Evolutionary conservation across 2,329 filamentous ascomycete genomes (phyloP).

Genomic region (Camillea tinctor): DNA sequence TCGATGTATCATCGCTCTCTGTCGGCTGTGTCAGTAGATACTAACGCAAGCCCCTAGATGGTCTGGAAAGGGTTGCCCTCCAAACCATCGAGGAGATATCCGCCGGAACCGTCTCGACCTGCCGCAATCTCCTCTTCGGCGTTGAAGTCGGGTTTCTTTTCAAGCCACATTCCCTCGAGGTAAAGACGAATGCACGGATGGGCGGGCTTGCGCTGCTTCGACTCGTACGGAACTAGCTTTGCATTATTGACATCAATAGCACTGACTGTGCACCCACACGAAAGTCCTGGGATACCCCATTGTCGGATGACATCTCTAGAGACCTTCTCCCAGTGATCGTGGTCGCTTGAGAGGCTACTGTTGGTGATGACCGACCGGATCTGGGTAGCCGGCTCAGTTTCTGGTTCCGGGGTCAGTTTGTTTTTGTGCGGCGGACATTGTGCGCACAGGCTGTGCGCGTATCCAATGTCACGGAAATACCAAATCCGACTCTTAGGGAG

Average conservation of each 20-base stretch:
- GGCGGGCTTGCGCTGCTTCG: constrained; percentile 44
- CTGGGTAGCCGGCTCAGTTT: constrained; percentile 8
- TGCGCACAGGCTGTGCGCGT: constrained; percentile 44
- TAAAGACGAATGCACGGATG: constrained; percentile 47
- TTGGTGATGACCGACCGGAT: constrained; percentile 9
- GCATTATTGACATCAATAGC: constrained; percentile 45
- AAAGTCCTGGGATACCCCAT: constrained; percentile 28
- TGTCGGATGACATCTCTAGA: constrained; percentile 39
- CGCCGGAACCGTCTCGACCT: constrained; percentile 44
- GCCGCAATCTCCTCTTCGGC: constrained; percentile 38
- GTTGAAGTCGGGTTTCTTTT: constrained; percentile 42
- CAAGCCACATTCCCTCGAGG: constrained; percentile 42
- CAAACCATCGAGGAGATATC: constrained; percentile 35
- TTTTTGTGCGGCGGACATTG: constrained; percentile 34
- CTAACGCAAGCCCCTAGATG: background rate
- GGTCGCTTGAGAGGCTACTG: constrained; percentile 30
- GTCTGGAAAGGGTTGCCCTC: constrained; percentile 24
- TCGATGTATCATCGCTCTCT: background rate
- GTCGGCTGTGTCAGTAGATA: background rate
- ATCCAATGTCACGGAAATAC: constrained; percentile 49
- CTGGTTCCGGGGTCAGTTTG: constrained; percentile 15
- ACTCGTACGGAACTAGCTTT: constrained; percentile 45
- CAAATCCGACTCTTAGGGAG: constrained; percentile 49
- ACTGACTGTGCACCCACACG: constrained; percentile 44
- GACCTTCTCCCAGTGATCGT: constrained; percentile 38